Conservation (phyloP, 228 moss, liverwort and hornwort genomes). For the Sphagnum magellanicum region DNA sequence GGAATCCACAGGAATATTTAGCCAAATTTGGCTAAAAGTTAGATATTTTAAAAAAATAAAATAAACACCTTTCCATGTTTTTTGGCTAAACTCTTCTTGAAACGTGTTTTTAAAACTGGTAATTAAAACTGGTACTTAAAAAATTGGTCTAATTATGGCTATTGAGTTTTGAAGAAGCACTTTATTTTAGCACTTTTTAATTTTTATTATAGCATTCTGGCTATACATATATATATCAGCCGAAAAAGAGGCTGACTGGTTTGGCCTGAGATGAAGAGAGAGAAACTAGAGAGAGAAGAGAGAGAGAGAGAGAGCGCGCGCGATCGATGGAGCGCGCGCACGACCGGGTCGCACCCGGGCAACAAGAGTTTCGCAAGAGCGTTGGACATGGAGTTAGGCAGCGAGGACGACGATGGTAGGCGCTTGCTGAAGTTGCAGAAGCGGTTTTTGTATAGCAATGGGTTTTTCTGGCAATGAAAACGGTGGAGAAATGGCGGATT, state of each 20-base stretch:
- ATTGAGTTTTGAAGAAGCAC: too few relatives aligned
- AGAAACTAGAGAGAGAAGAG: not conserved
- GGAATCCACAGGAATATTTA: too few relatives aligned
- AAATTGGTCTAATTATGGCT: too few relatives aligned
- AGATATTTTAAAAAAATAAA: too few relatives aligned
- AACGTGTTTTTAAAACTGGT: too few relatives aligned
- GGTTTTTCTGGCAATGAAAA: too few relatives aligned
- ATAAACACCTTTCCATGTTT: too few relatives aligned
- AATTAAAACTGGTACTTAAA: too few relatives aligned
- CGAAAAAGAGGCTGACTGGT: not conserved
- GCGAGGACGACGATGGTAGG: not conserved
- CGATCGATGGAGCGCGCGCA: not conserved
- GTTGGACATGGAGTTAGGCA: not conserved
- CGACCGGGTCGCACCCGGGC: not conserved
- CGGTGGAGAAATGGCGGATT: conserved; percentile 24
- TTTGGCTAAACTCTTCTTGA: too few relatives aligned
- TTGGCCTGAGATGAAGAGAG: not conserved
- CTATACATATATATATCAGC: not conserved
- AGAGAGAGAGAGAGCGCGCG: too few relatives aligned
- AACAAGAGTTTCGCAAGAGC: not conserved
- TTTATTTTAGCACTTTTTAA: too few relatives aligned
- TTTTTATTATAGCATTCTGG: not conserved
- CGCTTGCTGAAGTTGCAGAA: not conserved
- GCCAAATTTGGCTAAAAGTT: too few relatives aligned
- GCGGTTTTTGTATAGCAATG: not conserved